Evolutionary conservation across 164 flowering plant species (phyloP), one percentile per base, ranked within the genome.

Genomic region (Tetracentron sinense): DNA sequence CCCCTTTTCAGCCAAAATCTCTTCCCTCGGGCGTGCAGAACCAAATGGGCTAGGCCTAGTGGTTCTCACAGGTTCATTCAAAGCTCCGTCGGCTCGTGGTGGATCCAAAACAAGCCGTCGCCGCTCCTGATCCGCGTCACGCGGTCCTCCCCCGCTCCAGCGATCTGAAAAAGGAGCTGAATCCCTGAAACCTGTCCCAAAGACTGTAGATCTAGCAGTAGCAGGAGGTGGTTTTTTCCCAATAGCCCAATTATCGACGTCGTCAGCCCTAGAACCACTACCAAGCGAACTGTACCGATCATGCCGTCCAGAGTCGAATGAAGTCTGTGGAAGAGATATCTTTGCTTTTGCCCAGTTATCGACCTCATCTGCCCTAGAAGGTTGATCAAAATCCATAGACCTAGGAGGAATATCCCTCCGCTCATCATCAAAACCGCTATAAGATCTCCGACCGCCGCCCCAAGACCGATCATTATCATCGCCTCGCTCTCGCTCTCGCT

Each of bases 21-120:
- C 92, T 74, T 91, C 99, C 68, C 99, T 79, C 0, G 99, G 97
- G 68, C 96, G 77, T 0, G 99, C 97, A 1, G 67, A 85, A 23
- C 96, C 99, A 68, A 91, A 94, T 1, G 99, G 97, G 67, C 59
- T 91, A 11, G 91, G 76, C 73, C 78, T 85, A 54, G 65, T 74
- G 51, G 74, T 48, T 66, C 62, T 83, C 31, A 50, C 78, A 2
- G 68, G 66, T 68, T 79, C 87, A 59, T 63, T 79, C 25, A 49
- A 65, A 6, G 19, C 71, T 27, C 23, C 73, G 33, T 77, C 82
- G 0, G 66, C 74, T 51, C 68, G 62, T 0, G 79, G 86, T 0
- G 82, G 79, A 64, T 86, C 83, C 60, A 86, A 67, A 47, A 80
- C 83, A 69, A 87, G 65, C 53, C 85, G 67, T 14, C 78, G 77